phyloP scores from a whole-genome alignment of 1,284 basidiomycete genomes.

The Trichosporon ovoides region DNA sequence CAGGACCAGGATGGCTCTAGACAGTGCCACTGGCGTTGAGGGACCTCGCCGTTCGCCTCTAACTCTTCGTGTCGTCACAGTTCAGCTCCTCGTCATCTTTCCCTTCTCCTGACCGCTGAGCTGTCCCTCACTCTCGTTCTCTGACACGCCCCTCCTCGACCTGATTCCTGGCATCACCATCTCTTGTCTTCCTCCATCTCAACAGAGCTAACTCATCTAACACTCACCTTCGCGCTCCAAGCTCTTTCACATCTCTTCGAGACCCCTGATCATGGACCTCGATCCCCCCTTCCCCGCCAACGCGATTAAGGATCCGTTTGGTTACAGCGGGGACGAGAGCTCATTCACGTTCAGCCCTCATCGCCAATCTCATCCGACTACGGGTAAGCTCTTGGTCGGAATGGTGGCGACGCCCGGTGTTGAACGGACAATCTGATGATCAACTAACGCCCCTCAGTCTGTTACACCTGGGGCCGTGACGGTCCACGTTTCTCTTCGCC shows the following conservation, averaged over 20 bases:
- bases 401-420: neutral
- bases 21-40: neutral
- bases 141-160: too few relatives aligned
- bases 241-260: neutral
- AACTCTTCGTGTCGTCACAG: too few relatives aligned
- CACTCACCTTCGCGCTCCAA: neutral
- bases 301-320: constrained; percentile 15
- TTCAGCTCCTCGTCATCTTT: neutral
- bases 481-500: neutral
- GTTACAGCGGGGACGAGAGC: neutral
- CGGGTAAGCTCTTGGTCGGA: neutral
- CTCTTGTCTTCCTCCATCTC: too few relatives aligned
- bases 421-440: neutral
- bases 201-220: too few relatives aligned
- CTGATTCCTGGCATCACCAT: too few relatives aligned
- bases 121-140: too few relatives aligned
- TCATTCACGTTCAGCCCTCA: neutral
- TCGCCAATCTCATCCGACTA: neutral
- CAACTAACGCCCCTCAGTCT: neutral
- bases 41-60: neutral
- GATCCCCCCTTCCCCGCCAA: constrained; percentile 14
- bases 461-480: neutral
- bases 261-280: neutral
- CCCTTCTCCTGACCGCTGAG: too few relatives aligned
- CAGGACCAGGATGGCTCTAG: too few relatives aligned